Evolutionary conservation across 176 grass and related monocot species (phyloP), one percentile per base, ranked within the genome.

Genomic region (Areca catechu): DNA sequence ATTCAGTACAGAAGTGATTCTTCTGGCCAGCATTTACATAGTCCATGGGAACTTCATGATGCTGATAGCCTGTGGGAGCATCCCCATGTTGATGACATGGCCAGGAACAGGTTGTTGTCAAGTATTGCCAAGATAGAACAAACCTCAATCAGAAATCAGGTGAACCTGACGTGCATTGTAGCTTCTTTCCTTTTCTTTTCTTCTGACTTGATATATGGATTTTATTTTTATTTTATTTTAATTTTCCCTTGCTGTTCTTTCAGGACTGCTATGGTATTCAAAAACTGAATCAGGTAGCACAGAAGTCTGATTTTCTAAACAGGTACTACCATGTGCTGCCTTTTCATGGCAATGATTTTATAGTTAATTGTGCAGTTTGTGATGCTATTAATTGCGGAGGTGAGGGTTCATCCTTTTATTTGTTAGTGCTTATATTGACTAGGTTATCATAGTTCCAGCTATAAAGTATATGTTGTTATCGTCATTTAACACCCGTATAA

Each of bases 1-100:
- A 63, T 97, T 75, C 59, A 91, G 61, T 97, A 97, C 65, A 91
- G 91, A 68, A 81, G 82, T 55, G 92, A 97, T 77, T 73, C 67
- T 25, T 88, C 92, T 20, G 65, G 50, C 24, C 68, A 61, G 16
- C 83, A 85, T 56, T 37, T 65, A 2, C 92, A 97, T 80, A 97
- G 83, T 60, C 92, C 92, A 14, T 97, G 92, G 92, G 92, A 97
- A 60, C 83, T 97, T 74, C 75, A 91, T 58, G 92, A 97, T 74
- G 69, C 63, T 37, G 74, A 80, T 65, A 76, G 64, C 62, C 81
- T 77, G 65, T 91, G 92, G 92, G 80, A 81, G 68, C 92, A 97
- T 71, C 92, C 86, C 15, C 75, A 76, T 58, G 82, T 97, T 16
- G 66, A 88, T 76, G 20, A 65, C 5, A 51, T 19, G 18, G 77